Evolutionary conservation across 306 rosid genomes (phyloP), one percentile per base, ranked within the genome.

Genomic region (Citrullus colocynthis): DNA sequence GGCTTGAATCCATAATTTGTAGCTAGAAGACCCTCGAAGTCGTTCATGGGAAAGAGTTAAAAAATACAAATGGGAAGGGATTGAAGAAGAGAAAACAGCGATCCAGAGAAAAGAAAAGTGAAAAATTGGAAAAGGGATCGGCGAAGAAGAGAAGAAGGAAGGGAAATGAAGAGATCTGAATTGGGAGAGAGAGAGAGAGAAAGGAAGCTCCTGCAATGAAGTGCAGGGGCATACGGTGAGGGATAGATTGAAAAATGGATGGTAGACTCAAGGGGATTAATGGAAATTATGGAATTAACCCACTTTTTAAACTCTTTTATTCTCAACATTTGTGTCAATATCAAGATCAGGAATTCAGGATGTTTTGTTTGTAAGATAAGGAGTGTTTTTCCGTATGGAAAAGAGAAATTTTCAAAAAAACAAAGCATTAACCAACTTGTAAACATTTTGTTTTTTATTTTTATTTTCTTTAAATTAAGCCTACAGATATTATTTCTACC

Each of bases 21-120:
- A 42, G 86, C 80, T 70, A 95, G 63, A 80, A 95, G 93, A 79
- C 96, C 97, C 82, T 93, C 93, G 82, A 92, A 92, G 83, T 95
- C 97, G 93, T 88, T 92, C 99, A 95, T 95, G 60, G 24, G 61
- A 28, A 77, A 4, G 45, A 51, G 30, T 9, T 30, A 49, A 37
- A 49, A 65, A 21, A 51, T 12, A 69, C 36, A 1, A 3, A 24
- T 14, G 14, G 11, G 15, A 21, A 69, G 57, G 6, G 16, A 67
- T 8, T 39, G 15, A 64, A 17, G 17, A 36, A 14, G 4, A 45
- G n/a, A 70, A 52, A 24, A 72, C 42, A 32, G 62, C 30, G 62
- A 74, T 74, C 45, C 10, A 10, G 48, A 4, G 58, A 74, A 28
- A 6, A 73, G 8, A 34, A 15, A 72, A 30, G 8, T 30, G 37